Conservation (phyloP, 2,329 filamentous ascomycete genomes). For the Fusarium scirpi region DNA sequence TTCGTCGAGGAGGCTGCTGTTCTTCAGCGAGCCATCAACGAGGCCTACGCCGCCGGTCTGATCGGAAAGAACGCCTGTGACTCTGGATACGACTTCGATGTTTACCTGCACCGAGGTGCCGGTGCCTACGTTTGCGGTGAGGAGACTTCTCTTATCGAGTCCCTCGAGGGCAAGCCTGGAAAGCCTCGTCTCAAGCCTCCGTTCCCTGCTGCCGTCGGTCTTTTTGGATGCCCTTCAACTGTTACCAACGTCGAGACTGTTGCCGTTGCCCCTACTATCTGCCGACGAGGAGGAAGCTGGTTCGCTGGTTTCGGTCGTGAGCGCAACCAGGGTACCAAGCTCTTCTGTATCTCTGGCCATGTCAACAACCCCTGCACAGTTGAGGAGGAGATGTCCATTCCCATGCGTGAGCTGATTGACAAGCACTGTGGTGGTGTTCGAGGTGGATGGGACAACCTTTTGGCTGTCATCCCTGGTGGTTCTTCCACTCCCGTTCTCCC, state of each 20-base stretch:
- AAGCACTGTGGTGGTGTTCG: conserved; percentile 97
- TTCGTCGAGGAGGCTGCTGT: conserved; percentile 97
- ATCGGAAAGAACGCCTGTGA: conserved; percentile 99
- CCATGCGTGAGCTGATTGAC: conserved; percentile 94
- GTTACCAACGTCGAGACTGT: conserved; percentile 99
- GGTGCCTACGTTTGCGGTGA: conserved; percentile 98
- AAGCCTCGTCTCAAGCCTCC: conserved; percentile 99
- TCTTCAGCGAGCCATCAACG: conserved; percentile 94
- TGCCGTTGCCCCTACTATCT: conserved; percentile 94
- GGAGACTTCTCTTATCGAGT: conserved; percentile 98
- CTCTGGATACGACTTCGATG: conserved; percentile 97
- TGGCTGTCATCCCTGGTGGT: conserved; percentile 94
- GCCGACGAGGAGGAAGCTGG: conserved; percentile 91
- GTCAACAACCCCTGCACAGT: conserved; percentile 99
- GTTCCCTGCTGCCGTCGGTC: conserved; percentile 95
- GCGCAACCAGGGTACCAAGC: conserved; percentile 96
- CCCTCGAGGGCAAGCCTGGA: conserved; percentile 96
- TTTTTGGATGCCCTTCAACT: conserved; percentile 97
- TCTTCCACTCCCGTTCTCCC: conserved; percentile 97
- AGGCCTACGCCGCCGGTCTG: conserved; percentile 92
- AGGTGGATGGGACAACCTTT: conserved; percentile 97
- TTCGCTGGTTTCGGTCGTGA: conserved; percentile 95
- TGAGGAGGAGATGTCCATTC: conserved; percentile 99
- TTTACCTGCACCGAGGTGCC: conserved; percentile 95
- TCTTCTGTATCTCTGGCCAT: conserved; percentile 97